Conservation (phyloP, 2,329 filamentous ascomycete species). For the Gliomastix tumulicola region DNA sequence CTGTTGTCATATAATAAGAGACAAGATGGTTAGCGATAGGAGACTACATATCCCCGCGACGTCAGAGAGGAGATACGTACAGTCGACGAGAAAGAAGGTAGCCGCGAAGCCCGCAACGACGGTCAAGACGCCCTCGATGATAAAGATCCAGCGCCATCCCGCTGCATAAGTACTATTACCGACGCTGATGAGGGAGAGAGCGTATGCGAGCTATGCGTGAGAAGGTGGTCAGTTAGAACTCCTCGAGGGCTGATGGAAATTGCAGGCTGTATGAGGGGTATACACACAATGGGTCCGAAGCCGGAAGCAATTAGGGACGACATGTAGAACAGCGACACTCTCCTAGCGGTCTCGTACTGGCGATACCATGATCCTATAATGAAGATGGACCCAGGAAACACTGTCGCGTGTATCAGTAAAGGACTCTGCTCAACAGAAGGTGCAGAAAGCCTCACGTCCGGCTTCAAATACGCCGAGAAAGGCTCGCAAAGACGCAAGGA, state of each 20-base stretch:
- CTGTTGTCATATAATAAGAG: background rate
- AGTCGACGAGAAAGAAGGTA: slow-evolving; percentile 9
- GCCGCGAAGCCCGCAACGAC: slow-evolving; percentile 10
- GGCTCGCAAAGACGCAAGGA: background rate
- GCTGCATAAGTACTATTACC: background rate
- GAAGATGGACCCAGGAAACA: background rate
- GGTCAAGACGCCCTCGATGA: slow-evolving; percentile 15
- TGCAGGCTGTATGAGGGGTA: background rate
- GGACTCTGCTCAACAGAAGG: background rate
- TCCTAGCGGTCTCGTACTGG: background rate
- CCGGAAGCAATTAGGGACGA: background rate
- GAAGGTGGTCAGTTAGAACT: no score
- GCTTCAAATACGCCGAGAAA: background rate
- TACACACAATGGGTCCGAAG: background rate
- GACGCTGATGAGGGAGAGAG: background rate
- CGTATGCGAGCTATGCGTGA: background rate
- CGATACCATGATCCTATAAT: background rate
- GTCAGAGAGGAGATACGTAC: background rate
- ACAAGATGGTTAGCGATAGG: background rate
- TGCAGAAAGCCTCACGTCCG: background rate
- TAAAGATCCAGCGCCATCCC: slow-evolving; percentile 15
- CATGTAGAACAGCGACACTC: background rate
- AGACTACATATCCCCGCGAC: no score
- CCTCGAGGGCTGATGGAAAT: background rate
- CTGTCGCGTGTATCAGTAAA: background rate